Evolutionary conservation across 331 rosid genomes (phyloP).

Genomic region (Arachis monticola): DNA sequence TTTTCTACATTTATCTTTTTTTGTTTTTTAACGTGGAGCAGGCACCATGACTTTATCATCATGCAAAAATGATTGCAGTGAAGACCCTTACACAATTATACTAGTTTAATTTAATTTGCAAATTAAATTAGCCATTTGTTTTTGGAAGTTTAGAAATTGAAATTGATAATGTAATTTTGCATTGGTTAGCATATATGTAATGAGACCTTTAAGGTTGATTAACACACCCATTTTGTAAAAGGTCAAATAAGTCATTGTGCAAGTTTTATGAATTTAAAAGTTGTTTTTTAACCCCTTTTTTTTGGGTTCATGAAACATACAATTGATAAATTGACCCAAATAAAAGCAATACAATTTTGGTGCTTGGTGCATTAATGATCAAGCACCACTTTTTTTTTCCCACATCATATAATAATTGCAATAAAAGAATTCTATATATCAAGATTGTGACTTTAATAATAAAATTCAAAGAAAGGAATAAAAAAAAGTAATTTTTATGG

Average conservation of each 20-base stretch:
- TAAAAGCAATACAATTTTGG: not conserved
- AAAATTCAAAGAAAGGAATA: not conserved
- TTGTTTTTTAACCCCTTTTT: not conserved
- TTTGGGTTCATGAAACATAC: not conserved
- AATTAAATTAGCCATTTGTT: not conserved
- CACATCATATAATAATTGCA: not conserved
- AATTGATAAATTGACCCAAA: not conserved
- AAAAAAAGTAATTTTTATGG: too few species aligned
- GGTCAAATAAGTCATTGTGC: too few species aligned
- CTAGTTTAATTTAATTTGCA: not conserved
- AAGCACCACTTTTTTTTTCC: not conserved
- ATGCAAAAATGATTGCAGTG: slow-evolving; percentile 25
- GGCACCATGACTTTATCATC: slow-evolving; percentile 18
- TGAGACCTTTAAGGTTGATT: not conserved
- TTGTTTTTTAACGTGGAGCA: slow-evolving; percentile 32
- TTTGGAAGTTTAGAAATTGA: slow-evolving; percentile 7
- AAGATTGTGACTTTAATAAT: not conserved
- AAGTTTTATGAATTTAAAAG: not conserved
- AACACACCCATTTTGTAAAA: not conserved
- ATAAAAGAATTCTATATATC: not conserved
- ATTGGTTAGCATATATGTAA: not conserved
- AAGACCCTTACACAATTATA: not conserved
- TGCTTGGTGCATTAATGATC: not conserved
- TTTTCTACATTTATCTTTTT: slow-evolving; percentile 17
- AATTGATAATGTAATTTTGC: not conserved